phyloP scores from a whole-genome alignment of 2,329 filamentous ascomycete species.

The Stemphylium beticola region DNA sequence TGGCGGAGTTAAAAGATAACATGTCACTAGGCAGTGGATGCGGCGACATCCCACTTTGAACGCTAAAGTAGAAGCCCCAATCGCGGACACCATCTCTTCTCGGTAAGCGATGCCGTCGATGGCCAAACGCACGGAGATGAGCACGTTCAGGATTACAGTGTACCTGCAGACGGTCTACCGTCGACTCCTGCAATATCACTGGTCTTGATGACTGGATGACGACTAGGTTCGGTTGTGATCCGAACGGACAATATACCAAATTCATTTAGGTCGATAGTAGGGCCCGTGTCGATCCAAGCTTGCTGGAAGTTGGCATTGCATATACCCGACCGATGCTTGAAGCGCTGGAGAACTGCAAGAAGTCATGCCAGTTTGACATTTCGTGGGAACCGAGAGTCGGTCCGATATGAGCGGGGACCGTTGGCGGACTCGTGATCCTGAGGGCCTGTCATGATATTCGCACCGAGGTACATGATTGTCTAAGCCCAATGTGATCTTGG shows the following conservation, averaged over 20 bases:
- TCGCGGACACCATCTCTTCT: constrained; percentile 5
- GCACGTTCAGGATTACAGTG: constrained; percentile 17
- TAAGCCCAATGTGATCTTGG: constrained; percentile 18
- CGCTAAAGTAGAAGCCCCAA: constrained; percentile 2
- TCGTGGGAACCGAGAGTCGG: constrained; percentile 1
- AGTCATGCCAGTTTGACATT: background rate
- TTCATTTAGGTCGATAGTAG: constrained; percentile 28
- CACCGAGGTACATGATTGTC: constrained; percentile 10
- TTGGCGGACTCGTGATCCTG: background rate
- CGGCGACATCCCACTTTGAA: constrained; percentile 4
- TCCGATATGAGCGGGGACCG: background rate
- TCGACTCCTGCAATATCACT: constrained; percentile 15
- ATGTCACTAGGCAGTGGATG: background rate
- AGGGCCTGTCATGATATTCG: constrained; percentile 1
- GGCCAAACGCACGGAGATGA: constrained; percentile 13
- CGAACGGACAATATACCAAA: constrained; percentile 28
- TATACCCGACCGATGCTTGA: constrained; percentile 6
- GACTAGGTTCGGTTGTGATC: constrained; percentile 30
- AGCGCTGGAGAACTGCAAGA: constrained; percentile 7
- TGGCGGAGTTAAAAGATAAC: background rate
- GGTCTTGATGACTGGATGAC: constrained; percentile 3
- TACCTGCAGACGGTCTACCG: constrained; percentile 36
- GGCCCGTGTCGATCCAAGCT: constrained; percentile 19
- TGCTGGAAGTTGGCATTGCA: constrained; percentile 6
- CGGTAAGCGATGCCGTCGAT: constrained; percentile 5